Base-by-base conservation (phyloP, 345 rosid species). In the Euphorbia tirucalli region DNA sequence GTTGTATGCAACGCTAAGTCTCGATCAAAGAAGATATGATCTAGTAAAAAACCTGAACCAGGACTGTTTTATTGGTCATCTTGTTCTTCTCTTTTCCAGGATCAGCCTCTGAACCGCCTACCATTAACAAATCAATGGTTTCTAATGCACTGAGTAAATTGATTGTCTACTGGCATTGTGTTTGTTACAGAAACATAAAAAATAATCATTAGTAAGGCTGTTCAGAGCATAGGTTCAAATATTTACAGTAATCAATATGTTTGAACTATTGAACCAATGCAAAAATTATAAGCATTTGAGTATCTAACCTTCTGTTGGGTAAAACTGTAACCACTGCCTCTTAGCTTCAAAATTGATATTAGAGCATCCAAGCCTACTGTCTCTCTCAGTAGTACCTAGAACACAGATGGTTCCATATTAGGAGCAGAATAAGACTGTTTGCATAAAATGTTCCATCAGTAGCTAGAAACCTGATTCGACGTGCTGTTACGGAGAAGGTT, bases 251-350 rank as follows among this genome's bases (percentile, higher is more conserved):
- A 19, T 18, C 16, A 48, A 48, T 41, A 49, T 13, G 10, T 39
- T 52, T 8, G 13, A 70, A 49, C 39, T 28, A 50, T 31, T 66
- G 65, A 67, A 39, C 25, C 31, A 66, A 15, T 14, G 18, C 24
- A 46, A 71, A 44, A 58, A 24, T 18, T 57, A 52, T 52, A 27
- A 79, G 77, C 68, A 70, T 60, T 35, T 31, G 81, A 83, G 80
- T 78, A 87, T 82, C 92, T 77, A 85, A 96, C 99, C 99, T 96
- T 96, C 74, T 96, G 99, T 61, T 93, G 91, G 72, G 97, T 90
- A 77, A 93, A 96, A 75, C 88, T 87, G 78, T 93, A 93, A 39
- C 89, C 78, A 75, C 81, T 86, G 68, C 96, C 94, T 70, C 96
- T 87, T 69, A 87, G 85, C 81, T 81, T 95, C 79, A 95, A 71